Base-by-base conservation (phyloP, 192 early-diverging fungal species). In the Coemansia sp. region DNA sequence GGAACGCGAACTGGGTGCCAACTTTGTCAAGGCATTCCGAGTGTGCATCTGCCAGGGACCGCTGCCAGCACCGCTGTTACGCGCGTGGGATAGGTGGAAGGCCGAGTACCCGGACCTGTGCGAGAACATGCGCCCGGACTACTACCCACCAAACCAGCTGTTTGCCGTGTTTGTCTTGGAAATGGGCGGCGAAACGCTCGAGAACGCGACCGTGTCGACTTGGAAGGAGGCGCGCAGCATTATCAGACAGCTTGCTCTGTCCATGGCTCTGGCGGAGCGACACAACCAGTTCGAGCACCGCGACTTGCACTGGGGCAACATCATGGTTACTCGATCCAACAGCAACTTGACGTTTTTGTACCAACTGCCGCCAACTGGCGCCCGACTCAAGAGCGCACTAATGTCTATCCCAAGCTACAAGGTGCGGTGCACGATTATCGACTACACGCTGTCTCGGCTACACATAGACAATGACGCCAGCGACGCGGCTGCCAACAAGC, bases 61-160 rank as follows among this genome's bases (percentile, higher is more conserved):
- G 35, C 88, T 92, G 63, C 90, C 91, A 6, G 55, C 79, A 13
- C 66, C 71, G 31, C 78, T 95, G 39, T 59, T 93, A 35, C 76
- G 87, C 4, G 85, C 83, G 0, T 94, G 94, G 91, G 90, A 94
- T 65, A 69, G 69, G 21, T 95, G 87, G 83, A 70, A 80, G 43
- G 63, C 71, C 21, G 83, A 81, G 34, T 71, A 86, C 37, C 79
- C 79, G 5, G 63, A 68, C 7, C 80, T 86, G 35, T 90, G 88
- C 55, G 90, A 93, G 63, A 95, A 92, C 60, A 67, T 74, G 28
- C 77, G 90, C 21, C 94, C 94, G 4, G 89, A 92, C 70, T 86
- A 82, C 51, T 90, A 86, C 61, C 74, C 83, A 9, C 56, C 74
- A 5, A 79, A 84, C 42, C 94, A 94, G 72, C 79, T 93, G 3